Percentiles rank a stretch among this genome's conserved stretches.
These are phyloP conservation scores for Stenogyne calaminthoides DNA, from an alignment of 305 asterid species.

Conservation along the genomic window DNA sequence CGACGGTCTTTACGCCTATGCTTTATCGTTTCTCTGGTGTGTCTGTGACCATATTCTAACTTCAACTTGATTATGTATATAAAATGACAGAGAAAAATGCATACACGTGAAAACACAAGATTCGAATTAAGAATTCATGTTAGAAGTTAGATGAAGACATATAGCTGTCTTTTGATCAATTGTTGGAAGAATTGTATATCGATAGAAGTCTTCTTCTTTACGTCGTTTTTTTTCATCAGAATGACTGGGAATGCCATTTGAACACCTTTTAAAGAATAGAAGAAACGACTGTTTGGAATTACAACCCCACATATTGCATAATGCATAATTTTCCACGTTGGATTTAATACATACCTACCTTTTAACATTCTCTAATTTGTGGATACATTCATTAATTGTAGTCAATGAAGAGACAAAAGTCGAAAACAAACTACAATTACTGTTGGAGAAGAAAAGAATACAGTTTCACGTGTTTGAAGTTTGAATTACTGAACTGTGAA, in stretches of 20 bases:
- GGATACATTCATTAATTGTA: background rate
- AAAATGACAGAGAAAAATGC: too few species aligned
- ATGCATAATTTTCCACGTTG: background rate
- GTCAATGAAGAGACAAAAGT: constrained; percentile 6
- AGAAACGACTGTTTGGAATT: background rate
- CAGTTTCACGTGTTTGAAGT: constrained; percentile 9
- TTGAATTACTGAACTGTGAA: background rate
- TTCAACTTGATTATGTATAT: background rate
- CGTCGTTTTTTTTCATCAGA: background rate
- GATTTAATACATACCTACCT: background rate
- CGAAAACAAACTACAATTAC: background rate
- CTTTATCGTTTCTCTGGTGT: too few species aligned
- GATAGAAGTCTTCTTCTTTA: background rate
- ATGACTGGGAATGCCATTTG: constrained; percentile 2
- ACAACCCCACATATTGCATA: constrained; percentile 5
- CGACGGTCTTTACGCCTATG: too few species aligned
- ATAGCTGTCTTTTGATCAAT: background rate
- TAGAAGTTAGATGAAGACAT: background rate
- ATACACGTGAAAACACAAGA: background rate
- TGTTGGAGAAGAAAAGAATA: background rate
- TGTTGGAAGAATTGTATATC: background rate
- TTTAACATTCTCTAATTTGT: background rate
- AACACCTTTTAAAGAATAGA: background rate
- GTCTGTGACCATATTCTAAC: too few species aligned
- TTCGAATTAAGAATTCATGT: background rate